phyloP scores from a whole-genome alignment of 2,329 filamentous ascomycete species.

The Sodiomyces alkalinus region DNA sequence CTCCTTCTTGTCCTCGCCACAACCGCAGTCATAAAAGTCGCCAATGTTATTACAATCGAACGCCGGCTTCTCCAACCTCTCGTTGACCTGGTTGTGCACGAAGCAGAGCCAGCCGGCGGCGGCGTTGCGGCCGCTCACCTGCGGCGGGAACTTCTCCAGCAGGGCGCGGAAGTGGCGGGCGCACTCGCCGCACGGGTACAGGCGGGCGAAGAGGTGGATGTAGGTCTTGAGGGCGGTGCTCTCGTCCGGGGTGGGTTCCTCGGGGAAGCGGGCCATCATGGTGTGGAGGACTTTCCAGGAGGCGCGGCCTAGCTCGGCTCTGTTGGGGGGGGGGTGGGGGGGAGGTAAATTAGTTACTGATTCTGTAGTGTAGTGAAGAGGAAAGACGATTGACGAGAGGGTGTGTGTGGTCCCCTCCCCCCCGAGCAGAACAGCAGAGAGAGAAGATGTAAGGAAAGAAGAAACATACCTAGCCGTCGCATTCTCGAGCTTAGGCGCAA shows the following conservation, averaged over 20 bases:
- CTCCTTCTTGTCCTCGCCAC: conserved; percentile 45
- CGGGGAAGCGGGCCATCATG: conserved; percentile 55
- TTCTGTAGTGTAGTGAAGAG: conserved; percentile 4
- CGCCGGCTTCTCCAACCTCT: conserved; percentile 41
- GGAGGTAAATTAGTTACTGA: too few relatives aligned
- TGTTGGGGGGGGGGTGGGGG: conserved; percentile 12
- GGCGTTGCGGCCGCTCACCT: conserved; percentile 46
- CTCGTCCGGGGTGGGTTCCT: conserved; percentile 47
- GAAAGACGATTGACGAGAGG: background rate
- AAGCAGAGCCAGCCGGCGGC: conserved; percentile 55
- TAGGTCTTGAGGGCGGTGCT: conserved; percentile 47
- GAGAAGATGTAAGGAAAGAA: background rate
- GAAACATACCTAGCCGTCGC: conserved; percentile 59
- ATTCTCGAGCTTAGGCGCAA: conserved; percentile 71
- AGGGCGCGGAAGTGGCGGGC: conserved; percentile 51
- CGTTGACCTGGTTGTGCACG: conserved; percentile 53
- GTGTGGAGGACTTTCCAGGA: conserved; percentile 59
- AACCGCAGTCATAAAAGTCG: conserved; percentile 59
- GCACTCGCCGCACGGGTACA: conserved; percentile 58
- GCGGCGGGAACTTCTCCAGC: conserved; percentile 46
- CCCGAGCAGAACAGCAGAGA: background rate
- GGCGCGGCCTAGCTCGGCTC: conserved; percentile 50
- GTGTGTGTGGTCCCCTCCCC: conserved; percentile 1
- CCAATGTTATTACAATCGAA: conserved; percentile 56
- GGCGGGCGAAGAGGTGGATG: conserved; percentile 49